Evolutionary conservation across 306 rosid genomes (phyloP), one percentile per base, ranked within the genome.

Genomic region (Trifolium repens): DNA sequence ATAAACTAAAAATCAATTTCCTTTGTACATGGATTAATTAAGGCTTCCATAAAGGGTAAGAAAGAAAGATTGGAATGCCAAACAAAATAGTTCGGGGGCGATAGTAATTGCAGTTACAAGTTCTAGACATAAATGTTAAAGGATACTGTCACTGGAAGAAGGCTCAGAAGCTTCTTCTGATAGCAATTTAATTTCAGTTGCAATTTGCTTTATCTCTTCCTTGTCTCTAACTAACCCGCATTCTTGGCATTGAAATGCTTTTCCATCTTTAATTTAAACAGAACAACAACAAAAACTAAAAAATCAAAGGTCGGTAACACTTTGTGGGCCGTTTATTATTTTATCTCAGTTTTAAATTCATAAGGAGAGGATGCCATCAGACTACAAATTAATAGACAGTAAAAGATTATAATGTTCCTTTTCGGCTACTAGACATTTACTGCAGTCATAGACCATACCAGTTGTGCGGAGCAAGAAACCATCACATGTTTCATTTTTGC

Each of bases 401-500:
- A 75, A 43, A 55, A 17, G 59, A 79, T 69, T 35, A 79, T 46
- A 44, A 13, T 14, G 22, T 53, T 69, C 49, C 74, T 77, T 59
- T 62, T 39, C 61, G 19, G 62, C 47, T 39, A 46, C 76, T 52
- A 42, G 71, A 71, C 66, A 73, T 26, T 65, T 60, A 67, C 3
- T 42, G 32, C 40, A 61, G 71, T 63, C 39, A 70, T 27, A 61
- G 70, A 47, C 53, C 92, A 42, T 85, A 90, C 98, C 96, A 62
- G 87, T 62, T 63, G 82, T 84, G 19, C 88, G 91, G 60, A 94
- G 89, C 88, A 91, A 84, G 88, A 90, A 91, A 77, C 98, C 96
- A 67, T 81, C 78, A 46, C 98, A 94, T 74, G 80, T 82, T 71
- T 75, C 88, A 80, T 78, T 79, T 73, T 82, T 90, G 88, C 98